Evolutionary conservation across 108 stramenopile genomes (phyloP), one percentile per base, ranked within the genome.

Genomic region (Heterococcus sp.): DNA sequence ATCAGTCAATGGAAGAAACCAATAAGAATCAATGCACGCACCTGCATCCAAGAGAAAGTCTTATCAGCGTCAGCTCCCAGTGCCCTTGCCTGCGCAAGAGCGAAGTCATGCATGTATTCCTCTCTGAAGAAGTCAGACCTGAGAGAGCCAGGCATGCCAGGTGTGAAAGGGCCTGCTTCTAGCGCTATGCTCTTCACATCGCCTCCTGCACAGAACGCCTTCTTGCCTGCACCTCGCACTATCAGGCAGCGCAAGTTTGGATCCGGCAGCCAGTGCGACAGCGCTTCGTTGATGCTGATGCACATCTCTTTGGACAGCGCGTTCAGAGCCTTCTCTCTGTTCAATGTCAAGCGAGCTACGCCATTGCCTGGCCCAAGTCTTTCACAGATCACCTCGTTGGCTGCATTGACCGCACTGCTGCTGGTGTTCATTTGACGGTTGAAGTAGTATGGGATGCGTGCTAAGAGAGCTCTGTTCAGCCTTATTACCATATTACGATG

Each of bases 171-270:
- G 3, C 8, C 71, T 35, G 27, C 11, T 31, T 72, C 71, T 26
- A 11, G 8, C 4, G 34, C 11, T 63, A 79, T 36, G 11, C 69
- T 63, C 33, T 74, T 81, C 30, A 87, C 87, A 63, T 87, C 86
- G 28, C 86, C 86, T 28, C 87, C 87, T 11, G 87, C 87, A 37
- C 87, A 87, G 67, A 87, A 87, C 0, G 87, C 87, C 84, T 85
- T 87, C n/a, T 73, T 83, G 8, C 87, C 87, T 29, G 75, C 65
- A 8, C 87, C 87, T 34, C 30, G 65, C 35, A 87, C 75, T 11
- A 87, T 35, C 33, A 87, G 21, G 46, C 46, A 58, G 14, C 46
- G 8, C 14, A 58, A 21, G 14, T 8, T 14, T 14, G 46, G 46
- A 58, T 58, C 46, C 46, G 46, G 46, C 46, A 58, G 46, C 46